Base-by-base conservation (phyloP, 306 rosid genomes). In the Quercus robur region DNA sequence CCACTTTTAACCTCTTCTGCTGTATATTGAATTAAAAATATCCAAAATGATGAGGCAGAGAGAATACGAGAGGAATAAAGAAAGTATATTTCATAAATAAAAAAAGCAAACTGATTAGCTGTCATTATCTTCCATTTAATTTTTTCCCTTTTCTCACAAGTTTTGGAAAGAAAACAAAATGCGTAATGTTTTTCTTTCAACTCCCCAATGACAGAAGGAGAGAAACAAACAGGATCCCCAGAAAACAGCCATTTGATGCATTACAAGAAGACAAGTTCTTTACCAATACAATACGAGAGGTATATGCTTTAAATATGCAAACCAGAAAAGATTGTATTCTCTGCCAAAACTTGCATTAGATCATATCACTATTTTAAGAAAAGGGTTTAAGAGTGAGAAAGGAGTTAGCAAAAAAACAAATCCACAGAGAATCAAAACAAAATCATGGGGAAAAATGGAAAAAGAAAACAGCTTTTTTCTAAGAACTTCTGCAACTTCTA, bases 101-200 rank as follows among this genome's bases (percentile, higher is more conserved):
- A 59, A 72, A 78, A 49, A 51, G 72, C 18, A 19, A 14, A 76
- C 46, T 66, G 57, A 75, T 59, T 64, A 51, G 74, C 62, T 80
- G 85, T 80, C 88, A 20, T 74, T 84, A 26, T 82, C 88, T 57
- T 41, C 80, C 74, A 46, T 10, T 75, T 76, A 21, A 71, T 79
- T 80, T 41, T 55, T 66, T 69, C 69, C 56, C 58, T n/a, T 44
- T 41, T 51, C 21, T 8, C 17, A 69, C 76, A 61, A 82, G 80
- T 57, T 57, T 75, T 75, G 1, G 19, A 74, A 85, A 70, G 30
- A 41, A 71, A 81, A 52, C 23, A 78, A 70, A 80, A 78, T 81
- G 52, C 71, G 71, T 61, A 62, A 70, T 70, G 75, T 59, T 82
- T 44, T 70, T 19, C 75, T 38, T 18, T 12, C 0, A 64, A 28